These are phyloP conservation scores for Colletotrichum magnum DNA, from an alignment of 2,329 filamentous ascomycete species.

Conservation along the genomic window DNA sequence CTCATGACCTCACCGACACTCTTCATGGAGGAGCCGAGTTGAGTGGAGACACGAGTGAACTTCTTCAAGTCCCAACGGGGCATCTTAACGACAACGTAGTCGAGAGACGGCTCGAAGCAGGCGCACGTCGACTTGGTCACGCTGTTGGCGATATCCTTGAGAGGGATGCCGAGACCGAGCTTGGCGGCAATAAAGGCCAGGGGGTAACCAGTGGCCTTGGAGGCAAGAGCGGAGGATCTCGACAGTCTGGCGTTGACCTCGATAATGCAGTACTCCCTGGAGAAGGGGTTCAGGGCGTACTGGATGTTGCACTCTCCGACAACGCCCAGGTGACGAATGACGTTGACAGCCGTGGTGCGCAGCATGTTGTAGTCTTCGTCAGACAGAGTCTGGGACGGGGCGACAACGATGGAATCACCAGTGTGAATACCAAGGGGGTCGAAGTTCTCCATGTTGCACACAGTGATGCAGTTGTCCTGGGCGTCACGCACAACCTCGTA, in stretches of 20 bases:
- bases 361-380: slow-evolving; percentile 99
- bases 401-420: slow-evolving; percentile 97
- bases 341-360: slow-evolving; percentile 94
- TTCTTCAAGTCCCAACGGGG: slow-evolving; percentile 99
- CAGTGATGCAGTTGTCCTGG: slow-evolving; percentile 98
- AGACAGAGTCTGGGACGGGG: slow-evolving; percentile 94
- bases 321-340: slow-evolving; percentile 96
- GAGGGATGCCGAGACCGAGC: slow-evolving; percentile 91
- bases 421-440: slow-evolving; percentile 98
- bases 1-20: slow-evolving; percentile 99
- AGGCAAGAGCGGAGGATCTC: slow-evolving; percentile 93
- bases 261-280: slow-evolving; percentile 97
- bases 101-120: slow-evolving; percentile 97
- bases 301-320: slow-evolving; percentile 99
- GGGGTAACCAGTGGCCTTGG: slow-evolving; percentile 97
- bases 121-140: slow-evolving; percentile 97
- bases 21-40: slow-evolving; percentile 99
- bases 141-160: slow-evolving; percentile 96
- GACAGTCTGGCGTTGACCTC: slow-evolving; percentile 98
- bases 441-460: slow-evolving; percentile 99
- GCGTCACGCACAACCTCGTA: slow-evolving; percentile 98
- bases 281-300: slow-evolving; percentile 96
- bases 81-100: slow-evolving; percentile 99
- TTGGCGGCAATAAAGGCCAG: slow-evolving; percentile 97
- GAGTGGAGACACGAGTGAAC: slow-evolving; percentile 95